Conservation (phyloP, 2,329 filamentous ascomycete species). For the Chaetomiaceae sp. region DNA sequence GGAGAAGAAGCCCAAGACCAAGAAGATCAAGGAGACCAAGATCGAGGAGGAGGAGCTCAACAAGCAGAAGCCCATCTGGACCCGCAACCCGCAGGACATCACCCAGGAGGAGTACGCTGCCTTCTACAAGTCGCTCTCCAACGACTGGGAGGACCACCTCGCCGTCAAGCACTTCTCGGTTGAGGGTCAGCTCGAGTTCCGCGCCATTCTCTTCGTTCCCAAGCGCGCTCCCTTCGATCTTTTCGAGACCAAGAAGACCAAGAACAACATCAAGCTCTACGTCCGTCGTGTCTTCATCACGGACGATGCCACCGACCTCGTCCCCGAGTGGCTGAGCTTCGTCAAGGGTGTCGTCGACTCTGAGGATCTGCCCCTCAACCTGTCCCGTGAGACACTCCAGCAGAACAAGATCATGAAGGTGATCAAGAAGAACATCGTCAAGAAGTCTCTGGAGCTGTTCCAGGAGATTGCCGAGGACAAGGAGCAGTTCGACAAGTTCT, state of each 20-base stretch:
- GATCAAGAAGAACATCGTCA: constrained; percentile 95
- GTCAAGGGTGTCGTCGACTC: constrained; percentile 99
- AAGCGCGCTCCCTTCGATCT: constrained; percentile 99
- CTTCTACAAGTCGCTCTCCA: constrained; percentile 99
- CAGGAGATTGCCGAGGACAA: constrained; percentile 98
- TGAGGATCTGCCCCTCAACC: constrained; percentile 97
- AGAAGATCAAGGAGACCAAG: constrained; percentile 98
- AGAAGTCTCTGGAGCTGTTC: constrained; percentile 99
- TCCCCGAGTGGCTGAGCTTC: constrained; percentile 98
- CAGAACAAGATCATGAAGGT: constrained; percentile 99
- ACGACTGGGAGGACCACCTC: constrained; percentile 99
- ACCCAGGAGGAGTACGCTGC: constrained; percentile 92
- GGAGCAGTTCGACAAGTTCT: constrained; percentile 99
- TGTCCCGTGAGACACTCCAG: constrained; percentile 99
- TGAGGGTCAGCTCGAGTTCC: constrained; percentile 99
- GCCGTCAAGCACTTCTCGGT: constrained; percentile 99
- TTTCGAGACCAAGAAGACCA: constrained; percentile 99
- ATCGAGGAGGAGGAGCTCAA: constrained; percentile 99
- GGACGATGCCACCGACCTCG: constrained; percentile 97
- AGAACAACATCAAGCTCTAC: constrained; percentile 99
- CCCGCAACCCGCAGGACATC: constrained; percentile 94
- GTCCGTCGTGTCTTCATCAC: constrained; percentile 99
- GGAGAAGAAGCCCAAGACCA: constrained; percentile 89
- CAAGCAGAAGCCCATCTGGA: constrained; percentile 99
- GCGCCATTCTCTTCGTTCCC: constrained; percentile 97